Conservation (phyloP, 2,329 filamentous ascomycete species). For the Nakataea oryzae region DNA sequence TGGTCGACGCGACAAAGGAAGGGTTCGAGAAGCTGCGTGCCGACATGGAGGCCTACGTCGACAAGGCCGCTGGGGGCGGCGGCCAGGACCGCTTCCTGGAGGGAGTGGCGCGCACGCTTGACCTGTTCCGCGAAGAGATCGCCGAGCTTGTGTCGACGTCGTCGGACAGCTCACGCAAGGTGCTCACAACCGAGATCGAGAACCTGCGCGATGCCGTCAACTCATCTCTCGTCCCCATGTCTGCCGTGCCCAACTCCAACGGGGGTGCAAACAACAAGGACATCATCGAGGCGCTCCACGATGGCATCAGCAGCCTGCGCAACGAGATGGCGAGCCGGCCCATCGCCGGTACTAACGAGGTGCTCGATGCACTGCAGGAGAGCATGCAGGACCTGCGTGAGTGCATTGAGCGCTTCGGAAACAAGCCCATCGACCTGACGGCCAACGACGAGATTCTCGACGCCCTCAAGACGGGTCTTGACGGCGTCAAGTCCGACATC, state of each 20-base stretch:
- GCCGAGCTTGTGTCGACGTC: constrained; percentile 43
- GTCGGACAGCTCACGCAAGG: constrained; percentile 46
- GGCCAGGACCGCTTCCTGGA: constrained; percentile 73
- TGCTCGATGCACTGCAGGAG: constrained; percentile 82
- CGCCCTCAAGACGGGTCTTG: constrained; percentile 72
- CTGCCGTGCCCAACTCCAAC: constrained; percentile 21
- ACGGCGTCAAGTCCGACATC: constrained; percentile 66
- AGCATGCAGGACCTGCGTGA: constrained; percentile 67
- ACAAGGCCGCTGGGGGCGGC: constrained; percentile 56
- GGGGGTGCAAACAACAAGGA: constrained; percentile 39
- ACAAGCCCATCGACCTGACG: constrained; percentile 73
- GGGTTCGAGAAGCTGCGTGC: constrained; percentile 70
- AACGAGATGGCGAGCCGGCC: constrained; percentile 60
- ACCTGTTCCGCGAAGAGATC: constrained; percentile 58
- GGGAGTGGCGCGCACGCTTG: constrained; percentile 52
- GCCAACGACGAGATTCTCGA: constrained; percentile 85
- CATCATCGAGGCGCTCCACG: constrained; percentile 58
- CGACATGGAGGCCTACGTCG: constrained; percentile 75
- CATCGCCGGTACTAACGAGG: constrained; percentile 67
- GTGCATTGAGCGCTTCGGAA: constrained; percentile 66
- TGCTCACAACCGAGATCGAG: constrained; percentile 74
- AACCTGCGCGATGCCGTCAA: constrained; percentile 71
- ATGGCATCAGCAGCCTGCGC: constrained; percentile 64
- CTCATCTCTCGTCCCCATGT: constrained; percentile 47
- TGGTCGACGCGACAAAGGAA: constrained; percentile 79